Conservation (phyloP, 1,284 basidiomycete genomes). For the Microbotryum lychnidis-dioicae region DNA sequence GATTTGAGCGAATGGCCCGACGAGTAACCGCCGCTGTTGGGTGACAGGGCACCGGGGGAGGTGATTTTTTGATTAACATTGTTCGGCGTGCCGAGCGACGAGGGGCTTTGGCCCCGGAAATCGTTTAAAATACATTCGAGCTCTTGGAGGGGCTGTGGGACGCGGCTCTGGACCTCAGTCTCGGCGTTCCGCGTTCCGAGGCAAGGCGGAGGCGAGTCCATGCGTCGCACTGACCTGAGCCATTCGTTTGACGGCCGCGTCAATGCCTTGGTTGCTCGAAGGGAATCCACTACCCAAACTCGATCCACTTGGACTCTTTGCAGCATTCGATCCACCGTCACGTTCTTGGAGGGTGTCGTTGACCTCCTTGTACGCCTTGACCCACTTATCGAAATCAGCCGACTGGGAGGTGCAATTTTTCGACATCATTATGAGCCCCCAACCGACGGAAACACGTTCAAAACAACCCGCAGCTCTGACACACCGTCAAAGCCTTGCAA, state of each 20-base stretch:
- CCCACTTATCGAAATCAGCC: slow-evolving; percentile 66
- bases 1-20: not conserved
- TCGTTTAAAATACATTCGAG: slow-evolving; percentile 25
- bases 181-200: not conserved
- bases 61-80: not conserved
- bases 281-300: too few species aligned
- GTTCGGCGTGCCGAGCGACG: not conserved
- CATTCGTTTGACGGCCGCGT: slow-evolving; percentile 3
- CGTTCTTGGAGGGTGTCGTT: slow-evolving; percentile 18
- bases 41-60: not conserved
- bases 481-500: slow-evolving; percentile 23
- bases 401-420: slow-evolving; percentile 44
- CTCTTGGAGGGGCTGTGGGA: slow-evolving; percentile 24
- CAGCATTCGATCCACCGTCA: not conserved
- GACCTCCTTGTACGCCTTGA: slow-evolving; percentile 50
- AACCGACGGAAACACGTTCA: too few species aligned
- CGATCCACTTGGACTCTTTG: not conserved
- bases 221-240: slow-evolving; percentile 2
- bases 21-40: not conserved
- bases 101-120: slow-evolving; percentile 1
- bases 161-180: not conserved
- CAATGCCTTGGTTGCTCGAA: not conserved
- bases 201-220: not conserved
- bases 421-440: not conserved
- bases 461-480: too few species aligned